phyloP scores from a whole-genome alignment of 2,329 filamentous ascomycete genomes.

The Knoxdaviesia proteae region DNA sequence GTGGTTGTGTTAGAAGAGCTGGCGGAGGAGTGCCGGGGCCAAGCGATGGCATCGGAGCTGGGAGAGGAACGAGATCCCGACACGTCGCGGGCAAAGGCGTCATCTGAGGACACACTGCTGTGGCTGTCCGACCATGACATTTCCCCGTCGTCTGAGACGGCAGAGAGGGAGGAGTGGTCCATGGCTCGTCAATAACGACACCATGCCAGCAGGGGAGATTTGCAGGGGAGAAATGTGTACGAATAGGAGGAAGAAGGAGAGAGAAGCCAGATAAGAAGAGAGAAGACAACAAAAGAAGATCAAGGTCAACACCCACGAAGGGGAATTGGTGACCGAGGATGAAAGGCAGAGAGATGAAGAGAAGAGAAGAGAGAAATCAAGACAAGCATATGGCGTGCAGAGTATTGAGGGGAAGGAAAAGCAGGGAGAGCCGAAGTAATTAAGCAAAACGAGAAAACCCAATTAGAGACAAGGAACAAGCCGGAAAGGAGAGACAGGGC shows the following conservation, averaged over 20 bases:
- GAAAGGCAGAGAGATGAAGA: not conserved
- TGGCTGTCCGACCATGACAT: constrained; percentile 23
- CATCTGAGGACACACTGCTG: constrained; percentile 23
- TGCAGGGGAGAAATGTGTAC: not conserved
- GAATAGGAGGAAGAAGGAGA: not conserved
- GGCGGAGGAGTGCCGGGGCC: constrained; percentile 7
- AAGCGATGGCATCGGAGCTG: constrained; percentile 9
- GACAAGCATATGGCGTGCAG: too few species aligned
- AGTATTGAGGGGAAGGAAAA: too few species aligned
- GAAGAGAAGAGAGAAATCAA: too few species aligned
- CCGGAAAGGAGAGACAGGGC: too few species aligned
- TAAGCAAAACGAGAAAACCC: too few species aligned
- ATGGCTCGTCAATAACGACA: constrained; percentile 23
- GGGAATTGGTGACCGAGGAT: not conserved
- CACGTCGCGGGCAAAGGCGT: constrained; percentile 8
- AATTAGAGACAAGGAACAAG: too few species aligned
- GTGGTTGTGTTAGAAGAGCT: not conserved
- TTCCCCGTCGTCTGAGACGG: constrained; percentile 19
- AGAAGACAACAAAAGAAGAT: not conserved
- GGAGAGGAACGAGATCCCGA: constrained; percentile 13
- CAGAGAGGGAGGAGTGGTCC: constrained; percentile 20
- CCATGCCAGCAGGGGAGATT: constrained; percentile 15
- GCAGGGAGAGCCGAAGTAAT: too few species aligned
- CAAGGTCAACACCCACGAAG: not conserved
- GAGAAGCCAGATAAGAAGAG: not conserved